Evolutionary conservation across 108 stramenopile species (phyloP).

Genomic region (Discostella stelligeroides): DNA sequence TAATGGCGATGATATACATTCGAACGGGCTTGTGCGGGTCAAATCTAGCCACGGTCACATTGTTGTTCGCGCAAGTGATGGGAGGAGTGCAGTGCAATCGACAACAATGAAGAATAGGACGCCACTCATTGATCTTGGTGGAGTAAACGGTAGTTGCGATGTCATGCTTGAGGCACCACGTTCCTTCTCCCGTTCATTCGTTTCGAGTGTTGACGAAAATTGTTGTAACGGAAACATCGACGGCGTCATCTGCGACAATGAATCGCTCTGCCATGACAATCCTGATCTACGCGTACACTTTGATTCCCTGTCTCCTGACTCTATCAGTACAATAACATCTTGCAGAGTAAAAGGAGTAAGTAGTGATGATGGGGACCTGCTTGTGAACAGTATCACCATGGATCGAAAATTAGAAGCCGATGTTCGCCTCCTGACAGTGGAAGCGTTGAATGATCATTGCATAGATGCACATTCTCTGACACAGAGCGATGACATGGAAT

Average conservation of each 20-base stretch:
- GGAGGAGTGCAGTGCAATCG: background rate
- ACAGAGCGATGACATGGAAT: conserved; percentile 17
- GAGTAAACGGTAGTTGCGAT: conserved; percentile 90
- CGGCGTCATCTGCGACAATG: background rate
- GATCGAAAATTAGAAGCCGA: conserved; percentile 89
- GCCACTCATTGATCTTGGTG: conserved; percentile 73
- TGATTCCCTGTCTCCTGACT: conserved; percentile 75
- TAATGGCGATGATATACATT: conserved; percentile 4
- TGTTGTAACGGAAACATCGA: background rate
- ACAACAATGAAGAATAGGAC: background rate
- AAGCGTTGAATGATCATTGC: background rate
- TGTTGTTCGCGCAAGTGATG: conserved; percentile 23
- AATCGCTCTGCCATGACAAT: conserved; percentile 1
- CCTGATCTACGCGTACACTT: conserved; percentile 66
- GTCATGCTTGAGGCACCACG: conserved; percentile 34
- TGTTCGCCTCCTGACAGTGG: conserved; percentile 59
- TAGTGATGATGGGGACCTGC: background rate
- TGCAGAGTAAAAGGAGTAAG: conserved; percentile 29
- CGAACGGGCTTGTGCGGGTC: conserved; percentile 57
- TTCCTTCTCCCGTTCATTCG: background rate
- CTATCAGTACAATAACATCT: conserved; percentile 66
- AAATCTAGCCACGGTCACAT: conserved; percentile 82
- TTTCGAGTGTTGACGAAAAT: conserved; percentile 4
- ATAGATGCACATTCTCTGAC: conserved; percentile 42
- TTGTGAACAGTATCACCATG: conserved; percentile 57